These are phyloP conservation scores for Volutella citrinella DNA, from an alignment of 2,329 filamentous ascomycete species.

Conservation along the genomic window DNA sequence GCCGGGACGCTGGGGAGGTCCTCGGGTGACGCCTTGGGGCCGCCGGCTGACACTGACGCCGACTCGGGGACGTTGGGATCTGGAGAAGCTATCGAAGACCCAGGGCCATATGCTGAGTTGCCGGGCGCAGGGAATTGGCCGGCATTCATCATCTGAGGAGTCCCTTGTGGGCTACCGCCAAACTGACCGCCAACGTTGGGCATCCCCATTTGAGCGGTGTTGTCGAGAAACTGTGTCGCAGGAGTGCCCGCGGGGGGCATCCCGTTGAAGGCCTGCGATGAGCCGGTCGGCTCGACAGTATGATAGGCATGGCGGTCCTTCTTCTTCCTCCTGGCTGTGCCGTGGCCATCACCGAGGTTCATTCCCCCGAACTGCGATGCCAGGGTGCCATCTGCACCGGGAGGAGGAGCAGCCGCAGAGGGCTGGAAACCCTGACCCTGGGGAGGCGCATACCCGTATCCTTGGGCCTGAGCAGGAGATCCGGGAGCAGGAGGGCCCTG, in stretches of 20 bases:
- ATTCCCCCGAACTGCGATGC: slow-evolving; percentile 76
- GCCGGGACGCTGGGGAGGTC: slow-evolving; percentile 88
- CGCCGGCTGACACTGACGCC: slow-evolving; percentile 31
- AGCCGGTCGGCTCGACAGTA: slow-evolving; percentile 69
- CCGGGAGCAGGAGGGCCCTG: slow-evolving; percentile 25
- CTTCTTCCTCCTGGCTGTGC: slow-evolving; percentile 70
- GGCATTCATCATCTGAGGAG: slow-evolving; percentile 34
- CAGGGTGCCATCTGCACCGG: slow-evolving; percentile 48
- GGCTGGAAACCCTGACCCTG: slow-evolving; percentile 22
- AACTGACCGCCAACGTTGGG: slow-evolving; percentile 42
- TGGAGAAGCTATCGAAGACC: slow-evolving; percentile 19
- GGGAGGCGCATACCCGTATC: slow-evolving; percentile 27
- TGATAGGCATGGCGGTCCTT: slow-evolving; percentile 95
- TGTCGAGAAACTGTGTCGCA: slow-evolving; percentile 38
- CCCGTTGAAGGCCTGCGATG: slow-evolving; percentile 67
- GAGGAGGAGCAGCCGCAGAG: slow-evolving; percentile 27
- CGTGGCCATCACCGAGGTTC: slow-evolving; percentile 55
- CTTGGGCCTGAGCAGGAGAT: slow-evolving; percentile 22
- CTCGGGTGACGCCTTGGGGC: slow-evolving; percentile 73
- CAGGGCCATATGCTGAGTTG: slow-evolving; percentile 39
- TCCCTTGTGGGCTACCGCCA: slow-evolving; percentile 38
- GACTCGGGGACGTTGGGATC: slow-evolving; percentile 27
- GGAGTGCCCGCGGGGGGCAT: slow-evolving; percentile 57
- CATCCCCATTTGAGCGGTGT: slow-evolving; percentile 20
- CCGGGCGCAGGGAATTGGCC: slow-evolving; percentile 62